Conservation (phyloP, 139 green algal genomes). For the Micractinium conductrix region DNA sequence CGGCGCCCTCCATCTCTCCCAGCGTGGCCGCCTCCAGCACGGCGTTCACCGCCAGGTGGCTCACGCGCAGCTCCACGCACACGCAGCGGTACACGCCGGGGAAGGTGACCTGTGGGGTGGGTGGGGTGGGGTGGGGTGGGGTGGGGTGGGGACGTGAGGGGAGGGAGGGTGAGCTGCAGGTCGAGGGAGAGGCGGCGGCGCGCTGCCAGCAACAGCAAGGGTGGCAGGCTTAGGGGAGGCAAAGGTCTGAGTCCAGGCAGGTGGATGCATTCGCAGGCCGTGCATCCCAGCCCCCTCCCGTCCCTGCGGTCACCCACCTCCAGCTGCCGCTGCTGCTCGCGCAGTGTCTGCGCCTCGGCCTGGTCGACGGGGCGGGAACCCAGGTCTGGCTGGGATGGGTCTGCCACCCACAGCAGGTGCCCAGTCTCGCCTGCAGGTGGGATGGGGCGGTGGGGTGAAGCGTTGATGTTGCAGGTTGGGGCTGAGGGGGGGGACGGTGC, state of each 20-base stretch:
- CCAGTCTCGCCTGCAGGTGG: conserved; percentile 49
- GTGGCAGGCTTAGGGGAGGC: no score
- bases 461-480: no score
- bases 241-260: no score
- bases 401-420: conserved; percentile 82
- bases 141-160: neutral
- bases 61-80: conserved; percentile 84
- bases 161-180: neutral
- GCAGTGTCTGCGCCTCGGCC: conserved; percentile 53
- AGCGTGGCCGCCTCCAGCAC: conserved; percentile 59
- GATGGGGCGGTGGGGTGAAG: neutral
- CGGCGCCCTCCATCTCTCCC: conserved; percentile 75
- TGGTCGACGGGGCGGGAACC: conserved; percentile 39
- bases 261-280: no score
- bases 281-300: no score
- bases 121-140: neutral
- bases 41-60: conserved; percentile 83
- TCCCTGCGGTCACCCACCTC: conserved; percentile 15
- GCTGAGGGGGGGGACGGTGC: no score
- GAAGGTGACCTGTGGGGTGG: conserved; percentile 55
- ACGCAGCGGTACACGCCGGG: conserved; percentile 87
- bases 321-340: conserved; percentile 50
- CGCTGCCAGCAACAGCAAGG: no score
- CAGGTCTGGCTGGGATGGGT: conserved; percentile 35
- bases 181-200: no score